phyloP scores from a whole-genome alignment of 768 basidiomycete genomes.

The Pholiota conissans region DNA sequence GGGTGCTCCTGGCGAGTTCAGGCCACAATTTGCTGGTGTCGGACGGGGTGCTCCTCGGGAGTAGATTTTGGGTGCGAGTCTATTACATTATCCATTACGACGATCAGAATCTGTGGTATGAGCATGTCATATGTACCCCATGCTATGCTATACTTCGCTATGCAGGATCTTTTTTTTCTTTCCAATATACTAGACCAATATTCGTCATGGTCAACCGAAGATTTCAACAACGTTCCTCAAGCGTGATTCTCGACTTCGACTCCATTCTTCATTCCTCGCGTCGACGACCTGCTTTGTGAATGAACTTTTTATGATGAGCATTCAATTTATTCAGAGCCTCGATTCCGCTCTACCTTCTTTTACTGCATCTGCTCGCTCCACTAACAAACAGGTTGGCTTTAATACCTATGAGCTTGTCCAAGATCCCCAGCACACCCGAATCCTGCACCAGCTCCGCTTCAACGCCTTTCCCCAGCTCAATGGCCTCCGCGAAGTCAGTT shows the following conservation, averaged over 20 bases:
- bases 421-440: conserved; percentile 49
- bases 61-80: conserved; percentile 34
- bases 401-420: conserved; percentile 57
- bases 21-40: conserved; percentile 86
- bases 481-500: conserved; percentile 42
- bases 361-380: conserved; percentile 46
- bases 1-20: conserved; percentile 85
- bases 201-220: conserved; percentile 32
- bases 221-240: conserved; percentile 44
- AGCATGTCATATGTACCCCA: conserved; percentile 23
- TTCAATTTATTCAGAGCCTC: neutral
- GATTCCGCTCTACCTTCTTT: conserved; percentile 37
- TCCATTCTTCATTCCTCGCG: conserved; percentile 31
- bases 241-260: conserved; percentile 13
- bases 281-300: conserved; percentile 56
- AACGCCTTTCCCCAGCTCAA: conserved; percentile 14
- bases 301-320: conserved; percentile 36
- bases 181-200: neutral
- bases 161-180: conserved; percentile 14
- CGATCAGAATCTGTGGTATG: conserved; percentile 19
- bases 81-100: conserved; percentile 21
- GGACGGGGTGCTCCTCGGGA: conserved; percentile 85
- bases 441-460: conserved; percentile 41
- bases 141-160: conserved; percentile 22
- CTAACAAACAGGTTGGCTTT: conserved; percentile 50